Conservation (phyloP, 1,139 yeast species). For the Geotrichum bryndzae region DNA sequence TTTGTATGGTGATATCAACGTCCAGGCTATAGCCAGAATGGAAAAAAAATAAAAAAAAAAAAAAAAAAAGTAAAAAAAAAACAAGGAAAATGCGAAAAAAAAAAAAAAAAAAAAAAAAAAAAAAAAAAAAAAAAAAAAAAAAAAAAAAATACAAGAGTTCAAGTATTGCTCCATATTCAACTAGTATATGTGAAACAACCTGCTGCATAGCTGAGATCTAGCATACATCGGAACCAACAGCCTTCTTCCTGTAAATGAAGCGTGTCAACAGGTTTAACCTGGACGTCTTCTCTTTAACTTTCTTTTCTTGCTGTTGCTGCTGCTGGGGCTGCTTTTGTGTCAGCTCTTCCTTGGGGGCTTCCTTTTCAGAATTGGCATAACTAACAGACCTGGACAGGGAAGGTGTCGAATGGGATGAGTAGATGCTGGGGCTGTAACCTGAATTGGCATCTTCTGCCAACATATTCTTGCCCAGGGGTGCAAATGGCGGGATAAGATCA, state of each 20-base stretch:
- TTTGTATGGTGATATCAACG: not conserved
- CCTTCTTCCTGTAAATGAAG: not conserved
- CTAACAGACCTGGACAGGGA: not conserved
- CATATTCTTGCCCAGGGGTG: not conserved
- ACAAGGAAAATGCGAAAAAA: not conserved
- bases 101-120: too few species aligned
- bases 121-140: not conserved
- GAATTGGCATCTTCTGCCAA: not conserved
- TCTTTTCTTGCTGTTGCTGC: not conserved
- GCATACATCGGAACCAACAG: not conserved
- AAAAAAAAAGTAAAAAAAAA: not conserved
- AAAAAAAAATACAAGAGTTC: too few species aligned
- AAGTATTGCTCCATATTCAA: too few species aligned
- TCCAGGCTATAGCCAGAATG: not conserved
- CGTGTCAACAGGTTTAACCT: not conserved
- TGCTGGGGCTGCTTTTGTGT: not conserved
- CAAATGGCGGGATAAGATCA: not conserved
- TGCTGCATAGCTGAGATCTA: not conserved
- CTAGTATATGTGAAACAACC: not conserved
- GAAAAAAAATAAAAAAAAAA: not conserved
- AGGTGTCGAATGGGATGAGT: not conserved
- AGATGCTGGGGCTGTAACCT: not conserved
- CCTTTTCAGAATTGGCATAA: not conserved
- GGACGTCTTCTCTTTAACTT: not conserved
- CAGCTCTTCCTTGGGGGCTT: too few species aligned